These are phyloP conservation scores for Sporothrix euskadiensis DNA, from an alignment of 2,329 filamentous ascomycete genomes.

Conservation along the genomic window DNA sequence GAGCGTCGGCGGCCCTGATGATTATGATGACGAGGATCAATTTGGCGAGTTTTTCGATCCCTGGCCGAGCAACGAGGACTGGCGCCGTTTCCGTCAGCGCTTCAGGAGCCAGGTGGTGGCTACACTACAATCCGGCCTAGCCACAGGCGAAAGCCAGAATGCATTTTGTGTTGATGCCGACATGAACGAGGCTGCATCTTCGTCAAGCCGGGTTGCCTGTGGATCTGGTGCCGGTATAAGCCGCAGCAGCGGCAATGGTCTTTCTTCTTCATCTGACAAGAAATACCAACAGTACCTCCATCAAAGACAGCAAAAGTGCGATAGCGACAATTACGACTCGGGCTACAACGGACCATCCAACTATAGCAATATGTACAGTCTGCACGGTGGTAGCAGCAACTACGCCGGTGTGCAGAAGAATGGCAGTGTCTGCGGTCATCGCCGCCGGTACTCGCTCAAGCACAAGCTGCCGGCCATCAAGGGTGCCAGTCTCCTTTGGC, in stretches of 20 bases:
- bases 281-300: constrained; percentile 17
- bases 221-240: background rate
- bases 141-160: constrained; percentile 20
- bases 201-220: background rate
- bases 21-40: constrained; percentile 29
- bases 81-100: constrained; percentile 42
- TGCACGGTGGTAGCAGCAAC: constrained; percentile 4
- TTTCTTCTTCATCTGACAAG: background rate
- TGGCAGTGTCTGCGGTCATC: background rate
- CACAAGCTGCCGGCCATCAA: constrained; percentile 31
- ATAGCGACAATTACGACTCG: background rate
- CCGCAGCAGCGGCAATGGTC: background rate
- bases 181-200: background rate
- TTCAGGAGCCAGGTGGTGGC: constrained; percentile 40
- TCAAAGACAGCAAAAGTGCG: constrained; percentile 7
- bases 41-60: constrained; percentile 41
- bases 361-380: constrained; percentile 15
- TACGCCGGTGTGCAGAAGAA: background rate
- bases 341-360: background rate
- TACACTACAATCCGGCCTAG: constrained; percentile 35
- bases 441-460: constrained; percentile 22
- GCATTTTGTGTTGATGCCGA: constrained; percentile 18
- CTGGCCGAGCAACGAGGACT: constrained; percentile 46
- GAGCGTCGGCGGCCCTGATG: background rate
- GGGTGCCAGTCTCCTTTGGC: constrained; percentile 33